A percentile compares a stretch with the other conserved stretches of the same genome.
These are phyloP conservation scores for Rhododendron ovatum DNA, from an alignment of 148 eudicot species.

Conservation along the genomic window DNA sequence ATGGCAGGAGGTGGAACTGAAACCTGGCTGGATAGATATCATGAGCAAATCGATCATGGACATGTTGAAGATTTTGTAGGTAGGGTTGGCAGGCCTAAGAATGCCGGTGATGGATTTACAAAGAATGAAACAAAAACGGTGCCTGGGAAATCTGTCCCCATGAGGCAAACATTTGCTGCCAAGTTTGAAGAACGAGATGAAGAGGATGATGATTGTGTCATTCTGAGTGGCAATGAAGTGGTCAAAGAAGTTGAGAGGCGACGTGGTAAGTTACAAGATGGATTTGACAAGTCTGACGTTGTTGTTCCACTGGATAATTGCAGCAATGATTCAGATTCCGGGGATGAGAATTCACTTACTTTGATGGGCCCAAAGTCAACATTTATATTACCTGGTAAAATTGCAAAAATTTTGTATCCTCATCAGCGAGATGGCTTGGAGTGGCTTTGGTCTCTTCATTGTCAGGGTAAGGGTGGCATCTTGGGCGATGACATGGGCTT, in stretches of 20 bases:
- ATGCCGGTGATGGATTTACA: conserved; percentile 7
- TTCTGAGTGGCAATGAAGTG: conserved; percentile 31
- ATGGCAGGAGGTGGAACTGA: conserved; percentile 16
- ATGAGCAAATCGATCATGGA: not conserved
- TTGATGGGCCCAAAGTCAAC: conserved; percentile 45
- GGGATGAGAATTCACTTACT: conserved; percentile 31
- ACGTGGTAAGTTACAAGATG: conserved; percentile 17
- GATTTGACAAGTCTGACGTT: conserved; percentile 31
- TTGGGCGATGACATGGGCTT: conserved; percentile 99
- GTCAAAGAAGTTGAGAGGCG: conserved; percentile 21
- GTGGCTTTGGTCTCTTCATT: conserved; percentile 99
- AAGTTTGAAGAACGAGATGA: conserved; percentile 15
- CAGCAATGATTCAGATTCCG: conserved; percentile 28
- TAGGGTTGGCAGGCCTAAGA: conserved; percentile 8
- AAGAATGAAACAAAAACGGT: conserved; percentile 17
- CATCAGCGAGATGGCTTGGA: conserved; percentile 94
- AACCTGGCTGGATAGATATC: conserved; percentile 16
- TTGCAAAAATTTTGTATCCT: conserved; percentile 79
- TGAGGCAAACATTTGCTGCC: conserved; percentile 10
- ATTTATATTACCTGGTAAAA: conserved; percentile 48
- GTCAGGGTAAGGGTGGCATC: conserved; percentile 89
- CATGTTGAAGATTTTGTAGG: conserved; percentile 21
- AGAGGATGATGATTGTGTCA: conserved; percentile 52
- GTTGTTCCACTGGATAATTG: conserved; percentile 26
- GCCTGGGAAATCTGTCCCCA: conserved; percentile 11